phyloP scores from a whole-genome alignment of 2,329 filamentous ascomycete genomes.

The Dactylellina cionopaga region DNA sequence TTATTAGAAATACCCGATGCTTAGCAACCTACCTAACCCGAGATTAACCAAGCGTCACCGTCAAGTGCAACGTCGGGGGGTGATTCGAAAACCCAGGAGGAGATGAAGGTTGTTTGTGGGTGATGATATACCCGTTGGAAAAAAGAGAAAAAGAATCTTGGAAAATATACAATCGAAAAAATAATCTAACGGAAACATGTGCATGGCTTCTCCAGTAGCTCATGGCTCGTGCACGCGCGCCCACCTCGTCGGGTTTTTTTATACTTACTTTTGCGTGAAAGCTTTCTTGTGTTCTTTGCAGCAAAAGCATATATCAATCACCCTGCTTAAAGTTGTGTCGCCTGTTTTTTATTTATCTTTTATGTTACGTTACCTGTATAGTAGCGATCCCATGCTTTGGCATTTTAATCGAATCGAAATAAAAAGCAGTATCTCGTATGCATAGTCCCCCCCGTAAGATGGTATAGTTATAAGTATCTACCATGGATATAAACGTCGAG shows the following conservation, averaged over 20 bases:
- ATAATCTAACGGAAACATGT: no score
- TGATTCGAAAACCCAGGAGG: neutral
- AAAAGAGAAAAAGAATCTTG: no score
- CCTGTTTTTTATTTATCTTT: neutral
- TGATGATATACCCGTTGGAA: neutral
- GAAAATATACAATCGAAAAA: neutral
- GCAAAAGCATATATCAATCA: neutral
- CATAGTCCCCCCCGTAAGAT: neutral
- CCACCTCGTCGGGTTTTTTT: no score
- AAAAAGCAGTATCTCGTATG: conserved; percentile 17
- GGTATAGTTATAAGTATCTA: neutral
- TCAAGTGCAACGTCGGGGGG: neutral
- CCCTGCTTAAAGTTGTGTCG: no score
- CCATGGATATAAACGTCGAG: neutral
- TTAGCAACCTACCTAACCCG: conserved; percentile 23
- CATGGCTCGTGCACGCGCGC: no score
- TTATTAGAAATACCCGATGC: conserved; percentile 45
- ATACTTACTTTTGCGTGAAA: no score
- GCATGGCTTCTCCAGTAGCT: no score
- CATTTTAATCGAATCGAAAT: conserved; percentile 18
- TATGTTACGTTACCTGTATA: conserved; percentile 18
- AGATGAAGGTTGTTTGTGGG: neutral
- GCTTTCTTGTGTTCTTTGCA: no score
- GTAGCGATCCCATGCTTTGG: conserved; percentile 32
- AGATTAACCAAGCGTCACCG: neutral